Evolutionary conservation across 208 protist genomes (phyloP), one percentile per base, ranked within the genome.

Genomic region (Porcisia deanei): DNA sequence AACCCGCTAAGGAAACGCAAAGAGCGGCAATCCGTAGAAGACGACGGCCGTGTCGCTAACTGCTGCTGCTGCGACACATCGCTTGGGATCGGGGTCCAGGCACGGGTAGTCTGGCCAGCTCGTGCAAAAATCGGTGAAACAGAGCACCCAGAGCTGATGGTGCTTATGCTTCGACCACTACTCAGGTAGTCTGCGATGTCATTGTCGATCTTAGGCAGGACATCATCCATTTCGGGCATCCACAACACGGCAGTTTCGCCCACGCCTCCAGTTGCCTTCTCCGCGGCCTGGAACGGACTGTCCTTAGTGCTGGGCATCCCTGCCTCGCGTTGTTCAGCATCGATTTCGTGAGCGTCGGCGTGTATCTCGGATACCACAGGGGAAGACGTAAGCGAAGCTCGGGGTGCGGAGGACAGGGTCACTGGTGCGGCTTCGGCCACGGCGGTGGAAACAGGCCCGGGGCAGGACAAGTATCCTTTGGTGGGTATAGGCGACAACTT

Each of bases 401-500:
- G 20, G 25, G 68, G 7, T 34, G 68, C 37, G 53, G 34, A 39
- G 34, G 68, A 25, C 37, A 20, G 6, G 5, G 7, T 72, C 25
- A 25, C 0, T 10, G 1, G 25, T 47, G 3, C 53, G 9, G 68
- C 25, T 45, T 63, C 60, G 45, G 57, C 52, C 25, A 5, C 39
- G 58, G 53, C 54, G 37, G 52, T 58, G 68, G 34, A 34, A n/a
- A 10, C 1, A 39, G 45, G 16, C 3, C 25, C 20, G 9, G 53
- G 34, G 68, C n/a, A 49, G 34, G 18, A 20, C 14, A 59, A 37
- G 59, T 82, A 84, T 20, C 53, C 65, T 60, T 91, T 91, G 1
- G 75, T 88, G 3, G 87, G 87, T 30, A 91, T 89, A 34, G 87
- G 85, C 3, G 85, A 91, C 30, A 89, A 73, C 60, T 89, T 89